Evolutionary conservation across 805 yeast species (phyloP).

Genomic region (Hemisphaericaspora nanyangensis): DNA sequence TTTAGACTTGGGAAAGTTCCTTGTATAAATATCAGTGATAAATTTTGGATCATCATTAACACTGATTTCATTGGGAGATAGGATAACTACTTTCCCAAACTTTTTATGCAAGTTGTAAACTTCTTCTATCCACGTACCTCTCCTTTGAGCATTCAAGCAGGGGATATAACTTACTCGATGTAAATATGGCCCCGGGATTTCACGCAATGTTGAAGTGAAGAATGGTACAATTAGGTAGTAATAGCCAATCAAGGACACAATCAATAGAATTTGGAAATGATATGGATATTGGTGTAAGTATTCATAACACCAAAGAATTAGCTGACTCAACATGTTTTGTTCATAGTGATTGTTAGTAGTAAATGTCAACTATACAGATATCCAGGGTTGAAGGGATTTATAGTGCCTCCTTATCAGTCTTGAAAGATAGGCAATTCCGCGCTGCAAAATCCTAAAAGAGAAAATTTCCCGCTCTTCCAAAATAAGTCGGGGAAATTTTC

Average conservation of each 20-base stretch:
- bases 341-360: no score
- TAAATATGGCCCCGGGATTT: slow-evolving; percentile 57
- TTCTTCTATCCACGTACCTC: slow-evolving; percentile 32
- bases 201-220: slow-evolving; percentile 43
- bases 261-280: background rate
- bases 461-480: no score
- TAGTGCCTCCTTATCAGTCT: no score
- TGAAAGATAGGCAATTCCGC: no score
- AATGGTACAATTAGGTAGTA: slow-evolving; percentile 43
- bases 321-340: background rate
- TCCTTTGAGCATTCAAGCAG: slow-evolving; percentile 40
- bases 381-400: no score
- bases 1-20: slow-evolving; percentile 50
- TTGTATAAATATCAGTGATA: slow-evolving; percentile 53
- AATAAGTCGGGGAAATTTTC: no score
- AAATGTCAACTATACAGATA: no score
- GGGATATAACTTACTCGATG: slow-evolving; percentile 42
- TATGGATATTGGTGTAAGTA: background rate
- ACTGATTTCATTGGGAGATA: slow-evolving; percentile 61
- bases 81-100: slow-evolving; percentile 61
- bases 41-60: slow-evolving; percentile 48
- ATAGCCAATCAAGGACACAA: slow-evolving; percentile 15
- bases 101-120: slow-evolving; percentile 48
- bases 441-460: no score
- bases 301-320: background rate